phyloP scores from a whole-genome alignment of 345 rosid species.

The Camelina sativa region DNA sequence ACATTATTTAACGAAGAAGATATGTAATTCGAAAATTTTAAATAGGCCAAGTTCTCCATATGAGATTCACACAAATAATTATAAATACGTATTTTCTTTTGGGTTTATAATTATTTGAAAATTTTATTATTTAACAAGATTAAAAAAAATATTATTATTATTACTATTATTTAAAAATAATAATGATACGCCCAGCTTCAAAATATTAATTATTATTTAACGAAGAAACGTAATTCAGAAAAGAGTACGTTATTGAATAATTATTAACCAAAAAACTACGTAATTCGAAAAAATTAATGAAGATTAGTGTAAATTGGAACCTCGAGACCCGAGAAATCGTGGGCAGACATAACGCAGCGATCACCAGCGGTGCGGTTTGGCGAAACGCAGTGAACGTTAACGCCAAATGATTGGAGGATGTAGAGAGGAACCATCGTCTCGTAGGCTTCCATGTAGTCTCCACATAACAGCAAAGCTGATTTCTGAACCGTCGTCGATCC shows the following conservation, averaged over 20 bases:
- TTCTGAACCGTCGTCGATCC: slow-evolving; percentile 42
- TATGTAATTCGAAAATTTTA: no score
- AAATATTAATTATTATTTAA: no score
- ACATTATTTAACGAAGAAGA: no score
- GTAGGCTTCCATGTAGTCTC: slow-evolving; percentile 64
- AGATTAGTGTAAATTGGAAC: slow-evolving; percentile 3
- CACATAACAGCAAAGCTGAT: slow-evolving; percentile 55
- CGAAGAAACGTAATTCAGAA: no score
- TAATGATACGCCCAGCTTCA: no score
- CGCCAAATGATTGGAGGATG: slow-evolving; percentile 55
- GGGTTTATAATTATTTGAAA: no score
- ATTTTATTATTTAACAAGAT: no score
- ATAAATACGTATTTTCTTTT: no score
- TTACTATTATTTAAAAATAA: no score
- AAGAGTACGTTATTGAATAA: not conserved
- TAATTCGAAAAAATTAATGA: not conserved
- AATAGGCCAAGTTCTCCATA: no score
- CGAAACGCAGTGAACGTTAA: slow-evolving; percentile 54
- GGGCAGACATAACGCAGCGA: slow-evolving; percentile 52
- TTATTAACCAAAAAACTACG: no score
- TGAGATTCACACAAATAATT: no score
- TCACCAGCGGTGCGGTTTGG: slow-evolving; percentile 50
- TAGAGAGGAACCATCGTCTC: slow-evolving; percentile 53
- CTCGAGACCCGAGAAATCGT: slow-evolving; percentile 57
- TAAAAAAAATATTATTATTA: not conserved